These are phyloP conservation scores for Ogataea siamensis DNA, from an alignment of 805 yeast genomes.

Conservation along the genomic window DNA sequence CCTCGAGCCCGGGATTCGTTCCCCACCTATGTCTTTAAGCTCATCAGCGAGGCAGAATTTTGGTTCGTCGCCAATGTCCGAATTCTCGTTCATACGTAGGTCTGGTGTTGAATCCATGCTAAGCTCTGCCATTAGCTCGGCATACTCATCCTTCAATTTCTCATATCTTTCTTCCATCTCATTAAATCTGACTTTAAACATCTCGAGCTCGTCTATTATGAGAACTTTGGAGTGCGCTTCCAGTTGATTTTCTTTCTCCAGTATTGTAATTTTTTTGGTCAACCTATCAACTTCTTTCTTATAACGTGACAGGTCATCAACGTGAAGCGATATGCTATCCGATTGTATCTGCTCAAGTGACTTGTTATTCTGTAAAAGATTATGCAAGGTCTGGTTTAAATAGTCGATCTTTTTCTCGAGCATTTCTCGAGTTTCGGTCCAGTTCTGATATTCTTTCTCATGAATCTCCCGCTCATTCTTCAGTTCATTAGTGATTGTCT, in stretches of 20 bases:
- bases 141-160: constrained; percentile 29
- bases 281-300: constrained; percentile 26
- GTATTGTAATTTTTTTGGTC: constrained; percentile 30
- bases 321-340: constrained; percentile 13
- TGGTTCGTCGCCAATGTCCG: constrained; percentile 7
- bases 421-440: constrained; percentile 28
- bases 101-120: constrained; percentile 12
- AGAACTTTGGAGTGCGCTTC: constrained; percentile 51
- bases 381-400: constrained; percentile 22
- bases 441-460: constrained; percentile 31
- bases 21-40: constrained; percentile 14
- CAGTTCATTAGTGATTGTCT: constrained; percentile 26
- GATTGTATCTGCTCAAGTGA: constrained; percentile 14
- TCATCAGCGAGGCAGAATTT: constrained; percentile 23
- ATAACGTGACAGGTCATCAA: constrained; percentile 12
- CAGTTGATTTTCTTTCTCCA: constrained; percentile 50
- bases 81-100: not conserved
- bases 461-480: constrained; percentile 30
- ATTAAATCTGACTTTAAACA: constrained; percentile 38
- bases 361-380: constrained; percentile 17
- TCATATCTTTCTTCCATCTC: constrained; percentile 31
- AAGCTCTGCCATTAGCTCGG: constrained; percentile 29
- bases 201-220: constrained; percentile 54
- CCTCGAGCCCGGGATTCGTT: constrained; percentile 12
- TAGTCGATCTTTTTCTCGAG: constrained; percentile 29